Evolutionary conservation across 225 moss, liverwort and hornwort species (phyloP).

Genomic region (Pseudisothecium myosuroides): DNA sequence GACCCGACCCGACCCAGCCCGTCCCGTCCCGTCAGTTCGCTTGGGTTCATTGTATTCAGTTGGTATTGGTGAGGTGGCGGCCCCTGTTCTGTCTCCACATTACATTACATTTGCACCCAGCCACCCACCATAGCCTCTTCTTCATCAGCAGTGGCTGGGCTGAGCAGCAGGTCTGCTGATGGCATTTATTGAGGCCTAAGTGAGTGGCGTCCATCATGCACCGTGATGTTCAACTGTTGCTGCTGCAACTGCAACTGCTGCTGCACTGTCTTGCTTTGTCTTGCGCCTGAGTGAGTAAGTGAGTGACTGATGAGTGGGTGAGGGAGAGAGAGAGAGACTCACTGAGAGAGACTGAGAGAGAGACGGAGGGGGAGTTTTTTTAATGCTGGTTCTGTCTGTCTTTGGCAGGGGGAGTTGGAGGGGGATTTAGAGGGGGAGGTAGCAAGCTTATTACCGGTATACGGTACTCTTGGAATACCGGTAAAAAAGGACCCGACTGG

Average conservation of each 20-base stretch:
- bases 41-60: background rate
- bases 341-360: background rate
- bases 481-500: background rate
- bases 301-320: background rate
- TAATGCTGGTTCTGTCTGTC: background rate
- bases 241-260: background rate
- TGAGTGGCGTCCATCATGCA: constrained; percentile 1
- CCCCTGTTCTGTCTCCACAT: background rate
- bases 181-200: background rate
- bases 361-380: background rate
- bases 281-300: background rate
- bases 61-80: background rate
- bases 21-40: background rate
- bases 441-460: too few relatives aligned
- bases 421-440: background rate
- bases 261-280: background rate
- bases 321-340: background rate
- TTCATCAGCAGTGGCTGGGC: background rate
- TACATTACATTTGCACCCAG: background rate
- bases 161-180: background rate
- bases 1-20: rapidly evolving
- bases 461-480: background rate
- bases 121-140: background rate
- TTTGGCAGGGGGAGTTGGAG: background rate
- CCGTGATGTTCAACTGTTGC: background rate